These are phyloP conservation scores for Fraxinus platypoda DNA, from an alignment of 305 asterid genomes.

Conservation along the genomic window DNA sequence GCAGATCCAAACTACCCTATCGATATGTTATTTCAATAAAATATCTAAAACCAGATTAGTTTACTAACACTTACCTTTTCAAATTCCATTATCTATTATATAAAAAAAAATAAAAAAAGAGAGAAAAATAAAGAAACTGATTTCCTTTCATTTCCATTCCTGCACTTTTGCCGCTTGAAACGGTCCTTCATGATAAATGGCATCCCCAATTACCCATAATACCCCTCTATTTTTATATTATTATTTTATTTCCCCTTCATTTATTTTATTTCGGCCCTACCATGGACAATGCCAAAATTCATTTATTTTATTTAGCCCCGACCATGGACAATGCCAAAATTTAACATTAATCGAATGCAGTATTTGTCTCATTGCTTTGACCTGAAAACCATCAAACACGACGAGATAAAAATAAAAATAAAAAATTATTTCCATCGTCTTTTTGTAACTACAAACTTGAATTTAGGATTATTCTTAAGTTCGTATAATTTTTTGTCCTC, in stretches of 20 bases:
- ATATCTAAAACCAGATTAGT: not conserved
- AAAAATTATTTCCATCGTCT: not conserved
- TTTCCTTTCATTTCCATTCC: slow-evolving; percentile 26
- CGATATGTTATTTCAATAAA: not conserved
- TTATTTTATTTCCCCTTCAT: not conserved
- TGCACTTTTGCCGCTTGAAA: slow-evolving; percentile 28
- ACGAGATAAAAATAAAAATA: not conserved
- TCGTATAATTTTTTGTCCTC: not conserved
- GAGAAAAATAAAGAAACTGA: slow-evolving; percentile 11
- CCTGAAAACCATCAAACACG: not conserved
- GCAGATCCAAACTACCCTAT: not conserved
- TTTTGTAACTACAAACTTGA: not conserved
- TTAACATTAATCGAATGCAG: not conserved
- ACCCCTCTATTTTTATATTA: slow-evolving; percentile 7
- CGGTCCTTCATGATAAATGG: slow-evolving; percentile 14
- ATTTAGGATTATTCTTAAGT: not conserved
- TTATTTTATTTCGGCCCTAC: not conserved
- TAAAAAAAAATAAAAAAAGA: not conserved
- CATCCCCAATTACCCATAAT: slow-evolving; percentile 4
- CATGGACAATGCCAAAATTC: too few species aligned
- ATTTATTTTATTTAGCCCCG: not conserved
- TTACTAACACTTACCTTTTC: slow-evolving; percentile 8
- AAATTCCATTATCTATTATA: slow-evolving; percentile 24
- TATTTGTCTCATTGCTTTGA: not conserved
- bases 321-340: too few species aligned